Evolutionary conservation across 805 yeast genomes (phyloP), one percentile per base, ranked within the genome.

Genomic region (Starmerella davenportii): DNA sequence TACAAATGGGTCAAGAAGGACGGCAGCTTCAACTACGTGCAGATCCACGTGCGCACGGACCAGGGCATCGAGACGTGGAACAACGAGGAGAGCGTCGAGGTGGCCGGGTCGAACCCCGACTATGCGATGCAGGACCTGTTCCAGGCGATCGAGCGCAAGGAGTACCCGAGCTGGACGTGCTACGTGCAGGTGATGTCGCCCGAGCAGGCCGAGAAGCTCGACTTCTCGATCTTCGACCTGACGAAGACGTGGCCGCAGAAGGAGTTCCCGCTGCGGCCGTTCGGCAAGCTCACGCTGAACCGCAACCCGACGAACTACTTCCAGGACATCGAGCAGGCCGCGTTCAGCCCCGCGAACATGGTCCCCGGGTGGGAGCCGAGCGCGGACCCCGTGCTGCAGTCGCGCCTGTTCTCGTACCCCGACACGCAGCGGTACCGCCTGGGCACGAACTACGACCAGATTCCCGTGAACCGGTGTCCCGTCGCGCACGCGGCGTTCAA

Each of bases 391-490:
- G 82, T 77, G 17, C 63, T 77, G 59, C 84, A 77, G 62, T 69
- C 79, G 23, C 72, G 85, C 59, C 63, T 77, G 50, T 78, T 74
- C 60, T 74, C 84, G 19, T 76, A 77, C 62, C 68, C 75, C 40
- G 85, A 77, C 60, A 75, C 85, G 34, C 81, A 75, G 60, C 72
- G 80, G 55, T 72, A 76, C 64, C 70, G 87, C 59, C 66, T 77
- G 51, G 85, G 85, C 42, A 58, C 68, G 34, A 77, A 75, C 61
- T 75, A 68, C 60, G 63, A 67, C 40, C 81, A 75, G 52, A 58
- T 75, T 45, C 81, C 81, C 5, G 75, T 73, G 47, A 75, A 75
- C 61, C 40, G 45, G 16, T 72, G 79, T 57, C 82, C 82, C 17
- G 52, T 51, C 36, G 57, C 58, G 21, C 55, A 50, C 50, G 53